Evolutionary conservation across 2,329 filamentous ascomycete species (phyloP).

Genomic region (Claviceps pazoutovae): DNA sequence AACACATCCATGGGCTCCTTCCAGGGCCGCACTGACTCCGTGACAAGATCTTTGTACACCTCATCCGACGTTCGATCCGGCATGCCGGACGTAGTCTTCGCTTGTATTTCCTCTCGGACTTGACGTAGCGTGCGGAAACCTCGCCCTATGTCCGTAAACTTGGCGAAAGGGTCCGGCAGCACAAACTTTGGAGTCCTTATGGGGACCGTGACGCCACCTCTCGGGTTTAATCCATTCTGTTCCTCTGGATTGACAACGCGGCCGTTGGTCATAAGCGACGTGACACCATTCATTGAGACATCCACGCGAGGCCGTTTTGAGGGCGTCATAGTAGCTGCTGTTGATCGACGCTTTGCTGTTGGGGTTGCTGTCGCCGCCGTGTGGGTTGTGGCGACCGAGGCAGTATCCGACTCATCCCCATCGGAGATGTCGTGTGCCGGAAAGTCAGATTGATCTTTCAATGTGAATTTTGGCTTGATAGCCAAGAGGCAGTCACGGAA

Average conservation of each 20-base stretch:
- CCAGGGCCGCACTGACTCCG: conserved; percentile 46
- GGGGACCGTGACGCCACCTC: not conserved
- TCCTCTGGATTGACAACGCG: conserved; percentile 26
- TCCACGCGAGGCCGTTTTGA: conserved; percentile 20
- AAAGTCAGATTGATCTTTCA: conserved; percentile 24
- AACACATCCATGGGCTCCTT: conserved; percentile 34
- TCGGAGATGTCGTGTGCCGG: conserved; percentile 25
- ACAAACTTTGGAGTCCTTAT: conserved; percentile 5
- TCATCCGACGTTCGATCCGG: conserved; percentile 44
- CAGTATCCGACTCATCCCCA: conserved; percentile 23
- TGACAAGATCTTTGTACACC: conserved; percentile 44
- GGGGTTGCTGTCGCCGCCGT: conserved; percentile 14
- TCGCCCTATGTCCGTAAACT: conserved; percentile 24
- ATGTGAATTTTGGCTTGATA: conserved; percentile 32
- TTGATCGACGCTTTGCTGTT: conserved; percentile 16
- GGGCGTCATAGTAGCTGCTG: conserved; percentile 17
- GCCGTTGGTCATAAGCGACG: conserved; percentile 7
- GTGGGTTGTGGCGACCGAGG: conserved; percentile 9
- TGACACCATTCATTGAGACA: conserved; percentile 2
- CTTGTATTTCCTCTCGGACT: conserved; percentile 40
- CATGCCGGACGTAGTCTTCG: conserved; percentile 41
- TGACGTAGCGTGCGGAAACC: conserved; percentile 32
- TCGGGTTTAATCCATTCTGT: conserved; percentile 10
- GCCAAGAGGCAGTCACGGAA: conserved; percentile 35
- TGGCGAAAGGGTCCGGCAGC: conserved; percentile 24